A percentile compares a stretch with the other conserved stretches of the same genome.
phyloP scores from a whole-genome alignment of 2,329 filamentous ascomycete species.

The Lasiodiplodia hormozganensis region DNA sequence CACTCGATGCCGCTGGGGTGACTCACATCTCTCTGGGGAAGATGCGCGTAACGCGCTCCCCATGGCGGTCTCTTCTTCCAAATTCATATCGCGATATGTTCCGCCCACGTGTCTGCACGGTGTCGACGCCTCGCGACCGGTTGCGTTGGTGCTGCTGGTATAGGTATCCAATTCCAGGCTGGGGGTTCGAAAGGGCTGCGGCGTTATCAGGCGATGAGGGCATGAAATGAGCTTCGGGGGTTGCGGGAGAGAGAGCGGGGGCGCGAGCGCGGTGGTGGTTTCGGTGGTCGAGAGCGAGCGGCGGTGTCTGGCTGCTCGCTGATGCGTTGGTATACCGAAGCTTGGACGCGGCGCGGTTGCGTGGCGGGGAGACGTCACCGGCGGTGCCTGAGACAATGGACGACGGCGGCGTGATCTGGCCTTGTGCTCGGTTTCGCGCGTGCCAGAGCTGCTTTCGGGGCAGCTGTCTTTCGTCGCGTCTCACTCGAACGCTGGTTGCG shows the following conservation, averaged over 20 bases:
- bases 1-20: not conserved
- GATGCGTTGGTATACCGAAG: constrained; percentile 2
- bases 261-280: not conserved
- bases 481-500: constrained; percentile 17
- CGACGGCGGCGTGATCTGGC: constrained; percentile 14
- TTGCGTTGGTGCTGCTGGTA: constrained; percentile 47
- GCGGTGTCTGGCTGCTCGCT: constrained; percentile 19
- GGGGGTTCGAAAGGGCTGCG: constrained; percentile 40
- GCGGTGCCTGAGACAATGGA: constrained; percentile 21
- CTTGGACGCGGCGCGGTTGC: constrained; percentile 24
- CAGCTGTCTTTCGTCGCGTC: constrained; percentile 6
- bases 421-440: constrained; percentile 24
- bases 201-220: constrained; percentile 42
- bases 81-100: constrained; percentile 49
- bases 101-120: constrained; percentile 43
- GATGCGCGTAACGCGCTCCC: constrained; percentile 47
- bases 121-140: constrained; percentile 44
- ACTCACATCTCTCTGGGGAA: constrained; percentile 50
- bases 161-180: constrained; percentile 44
- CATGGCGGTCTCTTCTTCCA: constrained; percentile 50
- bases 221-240: constrained; percentile 28
- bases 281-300: constrained; percentile 8
- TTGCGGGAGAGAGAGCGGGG: not conserved
- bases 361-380: constrained; percentile 28
- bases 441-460: constrained; percentile 3